Evolutionary conservation across 371 early-diverging fungal species (phyloP).

Genomic region (Entomophthora muscae): DNA sequence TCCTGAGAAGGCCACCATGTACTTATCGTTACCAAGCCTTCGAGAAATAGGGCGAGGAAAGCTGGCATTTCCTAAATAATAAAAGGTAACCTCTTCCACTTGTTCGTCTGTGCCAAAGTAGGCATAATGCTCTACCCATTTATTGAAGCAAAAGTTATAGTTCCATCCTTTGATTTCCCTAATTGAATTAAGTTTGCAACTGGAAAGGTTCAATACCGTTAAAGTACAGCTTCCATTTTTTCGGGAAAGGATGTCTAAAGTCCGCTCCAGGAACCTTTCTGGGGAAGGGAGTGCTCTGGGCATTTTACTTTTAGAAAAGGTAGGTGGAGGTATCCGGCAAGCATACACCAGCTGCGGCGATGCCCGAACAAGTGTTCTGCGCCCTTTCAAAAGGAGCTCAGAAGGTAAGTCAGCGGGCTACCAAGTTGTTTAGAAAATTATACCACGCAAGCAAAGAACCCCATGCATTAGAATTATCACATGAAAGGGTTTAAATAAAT

Average conservation of each 20-base stretch:
- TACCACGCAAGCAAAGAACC: neutral
- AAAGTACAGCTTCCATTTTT: neutral
- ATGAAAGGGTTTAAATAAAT: neutral
- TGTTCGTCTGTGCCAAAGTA: neutral
- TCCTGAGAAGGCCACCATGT: neutral
- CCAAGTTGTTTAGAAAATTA: neutral
- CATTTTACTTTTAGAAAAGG: neutral
- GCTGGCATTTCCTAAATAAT: neutral
- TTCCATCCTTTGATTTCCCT: neutral
- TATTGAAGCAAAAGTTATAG: neutral
- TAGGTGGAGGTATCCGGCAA: neutral
- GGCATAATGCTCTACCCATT: neutral
- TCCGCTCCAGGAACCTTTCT: neutral
- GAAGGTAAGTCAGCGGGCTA: neutral
- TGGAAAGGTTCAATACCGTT: neutral
- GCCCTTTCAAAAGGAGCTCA: neutral
- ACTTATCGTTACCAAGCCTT: neutral
- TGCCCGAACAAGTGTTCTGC: neutral
- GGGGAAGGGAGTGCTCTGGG: neutral
- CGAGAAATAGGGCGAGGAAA: neutral
- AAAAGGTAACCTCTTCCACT: neutral
- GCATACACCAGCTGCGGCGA: neutral
- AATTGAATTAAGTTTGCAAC: neutral
- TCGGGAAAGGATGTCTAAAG: neutral
- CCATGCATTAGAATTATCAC: too few relatives aligned